Conservation (phyloP, 1,284 basidiomycete species). For the Porogramme epimiltina region DNA sequence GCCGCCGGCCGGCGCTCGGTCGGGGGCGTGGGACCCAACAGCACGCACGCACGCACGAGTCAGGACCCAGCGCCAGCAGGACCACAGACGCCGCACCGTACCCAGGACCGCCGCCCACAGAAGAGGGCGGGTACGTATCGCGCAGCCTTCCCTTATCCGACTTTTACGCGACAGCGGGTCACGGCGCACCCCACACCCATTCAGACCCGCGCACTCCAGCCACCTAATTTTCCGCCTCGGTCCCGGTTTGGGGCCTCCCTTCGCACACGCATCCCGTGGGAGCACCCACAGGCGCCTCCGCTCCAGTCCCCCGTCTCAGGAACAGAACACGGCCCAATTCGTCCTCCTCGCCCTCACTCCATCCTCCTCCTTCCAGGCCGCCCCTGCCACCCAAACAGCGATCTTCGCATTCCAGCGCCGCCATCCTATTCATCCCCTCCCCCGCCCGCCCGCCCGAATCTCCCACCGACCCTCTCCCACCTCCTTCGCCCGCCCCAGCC, state of each 20-base stretch:
- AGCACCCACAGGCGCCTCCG: constrained; percentile 4
- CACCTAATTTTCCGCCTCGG: constrained; percentile 10
- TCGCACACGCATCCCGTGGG: constrained; percentile 4
- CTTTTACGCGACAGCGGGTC: too few relatives aligned
- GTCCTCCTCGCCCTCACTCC: neutral
- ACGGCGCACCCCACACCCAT: neutral
- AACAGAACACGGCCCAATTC: constrained; percentile 15
- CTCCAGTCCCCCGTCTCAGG: constrained; percentile 13
- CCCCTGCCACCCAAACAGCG: constrained; percentile 11
- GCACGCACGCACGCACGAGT: too few relatives aligned
- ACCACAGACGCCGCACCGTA: too few relatives aligned
- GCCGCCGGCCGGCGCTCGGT: too few relatives aligned
- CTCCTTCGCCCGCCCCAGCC: neutral
- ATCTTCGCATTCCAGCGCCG: constrained; percentile 10
- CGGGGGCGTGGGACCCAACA: too few relatives aligned
- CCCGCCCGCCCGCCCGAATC: neutral
- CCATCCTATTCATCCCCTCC: constrained; percentile 2
- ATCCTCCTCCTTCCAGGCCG: neutral
- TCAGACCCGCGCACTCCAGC: neutral
- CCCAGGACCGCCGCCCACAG: too few relatives aligned
- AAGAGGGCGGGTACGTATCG: too few relatives aligned
- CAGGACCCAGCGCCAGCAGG: too few relatives aligned
- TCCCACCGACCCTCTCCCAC: neutral
- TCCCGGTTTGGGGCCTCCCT: constrained; percentile 16
- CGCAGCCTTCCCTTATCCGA: too few relatives aligned